Conservation (phyloP, 208 protist genomes). For the Leishmania arabica region DNA sequence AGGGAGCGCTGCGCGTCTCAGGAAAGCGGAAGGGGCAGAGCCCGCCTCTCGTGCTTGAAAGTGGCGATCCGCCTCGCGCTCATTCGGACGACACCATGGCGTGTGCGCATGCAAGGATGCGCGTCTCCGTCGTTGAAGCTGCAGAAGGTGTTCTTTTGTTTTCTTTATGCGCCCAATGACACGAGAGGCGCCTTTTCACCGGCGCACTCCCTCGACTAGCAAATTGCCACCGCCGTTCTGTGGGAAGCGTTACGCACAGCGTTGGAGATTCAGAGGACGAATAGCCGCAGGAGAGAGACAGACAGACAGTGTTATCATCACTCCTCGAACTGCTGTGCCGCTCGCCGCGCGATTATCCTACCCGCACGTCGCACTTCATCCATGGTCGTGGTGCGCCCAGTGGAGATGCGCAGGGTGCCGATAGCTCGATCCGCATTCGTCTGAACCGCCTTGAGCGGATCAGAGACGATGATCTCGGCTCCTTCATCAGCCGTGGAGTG, state of each 20-base stretch:
- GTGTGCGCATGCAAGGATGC: not conserved
- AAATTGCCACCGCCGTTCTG: not conserved
- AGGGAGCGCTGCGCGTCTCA: not conserved
- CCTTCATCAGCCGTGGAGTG: constrained; percentile 60
- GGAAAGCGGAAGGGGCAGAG: not conserved
- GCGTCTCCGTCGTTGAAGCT: not conserved
- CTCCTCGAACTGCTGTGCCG: constrained; percentile 83
- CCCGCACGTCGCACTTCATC: constrained; percentile 69
- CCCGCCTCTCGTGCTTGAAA: not conserved
- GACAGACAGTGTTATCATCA: constrained; percentile 3
- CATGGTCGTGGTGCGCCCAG: constrained; percentile 67
- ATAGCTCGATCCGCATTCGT: constrained; percentile 61
- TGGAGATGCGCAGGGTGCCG: constrained; percentile 79
- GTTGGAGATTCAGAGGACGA: too few species aligned
- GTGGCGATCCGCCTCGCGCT: not conserved
- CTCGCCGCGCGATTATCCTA: constrained; percentile 64
- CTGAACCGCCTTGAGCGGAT: constrained; percentile 65
- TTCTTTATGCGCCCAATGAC: not conserved
- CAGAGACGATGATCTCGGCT: constrained; percentile 58
- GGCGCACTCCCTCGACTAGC: not conserved
- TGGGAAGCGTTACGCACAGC: not conserved
- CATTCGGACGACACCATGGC: not conserved
- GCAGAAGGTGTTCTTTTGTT: not conserved
- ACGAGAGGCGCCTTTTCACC: not conserved
- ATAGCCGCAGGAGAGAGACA: not conserved